Conservation (phyloP, 768 basidiomycete species). For the Termitomyces eurrhizus region DNA sequence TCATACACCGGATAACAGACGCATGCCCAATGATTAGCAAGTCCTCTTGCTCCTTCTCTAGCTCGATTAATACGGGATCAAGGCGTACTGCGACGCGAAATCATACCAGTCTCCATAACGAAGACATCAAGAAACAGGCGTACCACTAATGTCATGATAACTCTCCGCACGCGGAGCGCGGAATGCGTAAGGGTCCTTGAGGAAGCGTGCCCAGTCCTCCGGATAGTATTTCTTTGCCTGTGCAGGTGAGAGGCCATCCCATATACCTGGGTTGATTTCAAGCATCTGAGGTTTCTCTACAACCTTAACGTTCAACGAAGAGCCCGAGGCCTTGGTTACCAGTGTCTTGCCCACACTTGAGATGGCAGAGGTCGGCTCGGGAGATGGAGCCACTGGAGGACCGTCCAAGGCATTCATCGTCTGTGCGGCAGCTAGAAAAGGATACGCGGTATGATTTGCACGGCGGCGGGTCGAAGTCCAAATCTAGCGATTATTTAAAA, state of each 20-base stretch:
- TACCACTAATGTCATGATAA: slow-evolving; percentile 92
- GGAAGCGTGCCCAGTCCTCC: slow-evolving; percentile 90
- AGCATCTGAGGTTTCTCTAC: slow-evolving; percentile 95
- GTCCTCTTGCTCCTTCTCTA: slow-evolving; percentile 93
- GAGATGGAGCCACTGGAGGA: slow-evolving; percentile 7
- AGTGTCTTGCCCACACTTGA: slow-evolving; percentile 6
- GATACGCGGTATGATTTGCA: slow-evolving; percentile 95
- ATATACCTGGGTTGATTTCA: slow-evolving; percentile 96
- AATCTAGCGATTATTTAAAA: slow-evolving; percentile 48
- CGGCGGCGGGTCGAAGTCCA: slow-evolving; percentile 96
- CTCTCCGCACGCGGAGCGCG: slow-evolving; percentile 93
- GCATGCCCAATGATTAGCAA: slow-evolving; percentile 95
- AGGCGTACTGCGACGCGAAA: slow-evolving; percentile 64
- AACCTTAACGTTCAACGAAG: slow-evolving; percentile 63
- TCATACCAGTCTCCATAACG: not conserved
- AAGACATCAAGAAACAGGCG: slow-evolving; percentile 12
- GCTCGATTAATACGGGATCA: slow-evolving; percentile 89
- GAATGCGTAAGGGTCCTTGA: slow-evolving; percentile 90
- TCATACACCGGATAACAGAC: slow-evolving; percentile 93
- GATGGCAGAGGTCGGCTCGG: slow-evolving; percentile 7
- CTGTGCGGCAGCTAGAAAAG: slow-evolving; percentile 57
- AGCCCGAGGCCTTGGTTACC: slow-evolving; percentile 11
- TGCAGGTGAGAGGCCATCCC: slow-evolving; percentile 92
- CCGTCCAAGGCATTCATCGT: slow-evolving; percentile 9
- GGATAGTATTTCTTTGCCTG: slow-evolving; percentile 89